These are phyloP conservation scores for Fusarium beomiforme DNA, from an alignment of 2,329 filamentous ascomycete species.

Conservation along the genomic window DNA sequence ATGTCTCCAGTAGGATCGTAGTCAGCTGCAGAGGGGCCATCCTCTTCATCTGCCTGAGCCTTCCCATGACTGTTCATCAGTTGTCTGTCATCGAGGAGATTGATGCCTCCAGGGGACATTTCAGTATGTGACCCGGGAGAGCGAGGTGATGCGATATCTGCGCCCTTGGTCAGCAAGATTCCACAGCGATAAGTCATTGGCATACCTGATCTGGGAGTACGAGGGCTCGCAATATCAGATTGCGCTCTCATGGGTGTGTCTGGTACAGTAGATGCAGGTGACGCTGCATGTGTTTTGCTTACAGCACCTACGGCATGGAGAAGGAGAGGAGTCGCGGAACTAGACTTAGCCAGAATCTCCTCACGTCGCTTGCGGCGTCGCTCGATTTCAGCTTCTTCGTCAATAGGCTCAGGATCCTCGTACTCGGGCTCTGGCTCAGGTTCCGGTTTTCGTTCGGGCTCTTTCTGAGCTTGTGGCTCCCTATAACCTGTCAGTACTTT, in stretches of 20 bases:
- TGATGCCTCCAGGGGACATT: slow-evolving; percentile 67
- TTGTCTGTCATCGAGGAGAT: slow-evolving; percentile 73
- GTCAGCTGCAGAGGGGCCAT: slow-evolving; percentile 90
- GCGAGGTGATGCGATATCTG: slow-evolving; percentile 55
- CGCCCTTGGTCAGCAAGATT: slow-evolving; percentile 37
- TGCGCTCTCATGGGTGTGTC: slow-evolving; percentile 52
- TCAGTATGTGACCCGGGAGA: slow-evolving; percentile 59
- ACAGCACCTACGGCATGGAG: slow-evolving; percentile 76
- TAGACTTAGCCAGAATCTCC: slow-evolving; percentile 85
- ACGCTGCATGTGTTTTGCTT: slow-evolving; percentile 61
- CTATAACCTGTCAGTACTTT: slow-evolving; percentile 27
- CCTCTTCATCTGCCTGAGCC: slow-evolving; percentile 58
- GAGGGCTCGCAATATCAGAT: slow-evolving; percentile 53
- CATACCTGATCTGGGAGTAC: slow-evolving; percentile 62
- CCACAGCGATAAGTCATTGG: background rate
- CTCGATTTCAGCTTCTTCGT: slow-evolving; percentile 86
- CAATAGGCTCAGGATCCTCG: slow-evolving; percentile 69
- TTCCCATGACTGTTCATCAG: slow-evolving; percentile 70
- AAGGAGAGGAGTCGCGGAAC: slow-evolving; percentile 76
- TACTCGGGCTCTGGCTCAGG: slow-evolving; percentile 47
- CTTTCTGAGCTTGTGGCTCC: slow-evolving; percentile 26
- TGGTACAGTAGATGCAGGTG: slow-evolving; percentile 62
- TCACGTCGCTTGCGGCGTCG: slow-evolving; percentile 85
- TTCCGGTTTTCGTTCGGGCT: slow-evolving; percentile 43
- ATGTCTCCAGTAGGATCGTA: slow-evolving; percentile 92